phyloP scores from a whole-genome alignment of 345 rosid species.

The Orychophragmus violaceus region DNA sequence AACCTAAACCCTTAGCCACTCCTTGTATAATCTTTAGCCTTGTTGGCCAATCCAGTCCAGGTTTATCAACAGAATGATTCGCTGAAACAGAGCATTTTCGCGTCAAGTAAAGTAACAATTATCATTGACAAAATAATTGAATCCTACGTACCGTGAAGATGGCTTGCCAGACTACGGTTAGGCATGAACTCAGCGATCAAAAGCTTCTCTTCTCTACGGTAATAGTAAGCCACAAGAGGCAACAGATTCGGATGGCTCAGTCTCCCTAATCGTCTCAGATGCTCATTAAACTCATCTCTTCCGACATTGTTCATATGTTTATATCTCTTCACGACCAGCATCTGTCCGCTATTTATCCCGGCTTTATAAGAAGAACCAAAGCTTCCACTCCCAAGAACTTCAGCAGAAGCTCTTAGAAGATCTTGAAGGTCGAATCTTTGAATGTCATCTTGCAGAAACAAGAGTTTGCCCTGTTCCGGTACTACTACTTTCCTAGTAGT shows the following conservation, averaged over 20 bases:
- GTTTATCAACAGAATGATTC: constrained; percentile 40
- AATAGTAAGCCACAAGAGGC: constrained; percentile 45
- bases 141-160: constrained; percentile 50
- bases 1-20: constrained; percentile 52
- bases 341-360: constrained; percentile 25
- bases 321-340: constrained; percentile 73
- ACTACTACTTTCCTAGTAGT: constrained; percentile 1
- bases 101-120: neutral
- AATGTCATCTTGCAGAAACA: constrained; percentile 12
- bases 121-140: neutral
- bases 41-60: constrained; percentile 56
- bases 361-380: constrained; percentile 80
- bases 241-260: constrained; percentile 36
- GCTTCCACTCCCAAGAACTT: constrained; percentile 77
- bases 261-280: constrained; percentile 57
- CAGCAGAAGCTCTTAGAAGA: constrained; percentile 65
- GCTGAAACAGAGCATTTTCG: constrained; percentile 37
- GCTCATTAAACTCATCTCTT: constrained; percentile 56
- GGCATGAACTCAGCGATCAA: constrained; percentile 46
- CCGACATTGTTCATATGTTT: constrained; percentile 34
- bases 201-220: constrained; percentile 71
- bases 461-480: constrained; percentile 37
- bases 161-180: constrained; percentile 64
- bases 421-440: constrained; percentile 63
- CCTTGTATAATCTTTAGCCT: constrained; percentile 62